A percentile compares a stretch with the other conserved stretches of the same genome.
phyloP scores from a whole-genome alignment of 805 yeast genomes.

The Millerago galiae region DNA sequence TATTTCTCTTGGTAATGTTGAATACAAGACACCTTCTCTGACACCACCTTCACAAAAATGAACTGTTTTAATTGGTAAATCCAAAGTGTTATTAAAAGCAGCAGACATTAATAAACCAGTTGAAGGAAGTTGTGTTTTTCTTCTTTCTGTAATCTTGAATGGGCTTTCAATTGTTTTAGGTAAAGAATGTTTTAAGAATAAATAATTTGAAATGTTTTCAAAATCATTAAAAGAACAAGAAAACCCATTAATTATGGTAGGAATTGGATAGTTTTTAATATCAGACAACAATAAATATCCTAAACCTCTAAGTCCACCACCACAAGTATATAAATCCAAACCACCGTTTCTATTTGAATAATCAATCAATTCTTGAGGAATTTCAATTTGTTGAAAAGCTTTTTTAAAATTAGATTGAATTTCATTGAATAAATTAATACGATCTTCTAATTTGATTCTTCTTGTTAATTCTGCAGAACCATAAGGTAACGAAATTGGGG shows the following conservation, averaged over 20 bases:
- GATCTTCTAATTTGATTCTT: slow-evolving; percentile 45
- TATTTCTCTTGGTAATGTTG: slow-evolving; percentile 50
- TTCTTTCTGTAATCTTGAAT: slow-evolving; percentile 58
- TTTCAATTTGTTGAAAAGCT: slow-evolving; percentile 43
- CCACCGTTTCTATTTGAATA: slow-evolving; percentile 54
- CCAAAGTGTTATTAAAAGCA: slow-evolving; percentile 40
- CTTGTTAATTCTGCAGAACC: slow-evolving; percentile 67
- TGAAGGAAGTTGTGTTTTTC: slow-evolving; percentile 64
- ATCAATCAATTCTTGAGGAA: slow-evolving; percentile 45
- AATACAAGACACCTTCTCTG: slow-evolving; percentile 67
- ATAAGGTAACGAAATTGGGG: slow-evolving; percentile 61
- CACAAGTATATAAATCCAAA: slow-evolving; percentile 57
- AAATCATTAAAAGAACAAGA: slow-evolving; percentile 51
- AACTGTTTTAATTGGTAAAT: slow-evolving; percentile 53
- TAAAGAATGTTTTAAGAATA: slow-evolving; percentile 41
- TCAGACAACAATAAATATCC: slow-evolving; percentile 53
- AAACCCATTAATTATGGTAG: slow-evolving; percentile 64
- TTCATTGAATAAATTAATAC: slow-evolving; percentile 43
- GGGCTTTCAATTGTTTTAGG: slow-evolving; percentile 24
- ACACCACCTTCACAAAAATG: slow-evolving; percentile 75
- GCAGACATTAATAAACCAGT: slow-evolving; percentile 59
- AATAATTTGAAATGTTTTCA: slow-evolving; percentile 42
- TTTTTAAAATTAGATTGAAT: slow-evolving; percentile 43
- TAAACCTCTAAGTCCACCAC: slow-evolving; percentile 69
- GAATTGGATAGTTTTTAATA: slow-evolving; percentile 56